Evolutionary conservation across 495 filamentous ascomycete genomes (phyloP).

Genomic region (Podospora conica): DNA sequence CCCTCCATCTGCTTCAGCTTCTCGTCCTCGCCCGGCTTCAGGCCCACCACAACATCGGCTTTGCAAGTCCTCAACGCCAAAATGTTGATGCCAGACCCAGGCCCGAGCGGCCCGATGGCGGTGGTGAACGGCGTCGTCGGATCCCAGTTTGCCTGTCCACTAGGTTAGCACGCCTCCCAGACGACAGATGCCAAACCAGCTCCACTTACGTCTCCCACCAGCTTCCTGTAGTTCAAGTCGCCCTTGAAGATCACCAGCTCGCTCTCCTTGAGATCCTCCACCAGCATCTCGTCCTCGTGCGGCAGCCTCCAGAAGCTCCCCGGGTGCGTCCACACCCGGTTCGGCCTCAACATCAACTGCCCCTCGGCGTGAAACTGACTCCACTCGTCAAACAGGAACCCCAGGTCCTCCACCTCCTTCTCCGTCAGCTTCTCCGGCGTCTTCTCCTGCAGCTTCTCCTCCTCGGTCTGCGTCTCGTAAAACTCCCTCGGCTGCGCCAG

Average conservation of each 20-base stretch:
- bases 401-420: slow-evolving; percentile 58
- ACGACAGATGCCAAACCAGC: background rate
- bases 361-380: slow-evolving; percentile 72
- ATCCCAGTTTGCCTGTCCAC: slow-evolving; percentile 69
- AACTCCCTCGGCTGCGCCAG: slow-evolving; percentile 69
- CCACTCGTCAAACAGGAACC: slow-evolving; percentile 78
- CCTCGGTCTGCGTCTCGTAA: slow-evolving; percentile 65
- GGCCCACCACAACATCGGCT: slow-evolving; percentile 88
- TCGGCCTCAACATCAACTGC: slow-evolving; percentile 69
- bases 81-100: slow-evolving; percentile 69
- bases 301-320: slow-evolving; percentile 86
- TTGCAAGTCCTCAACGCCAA: slow-evolving; percentile 91
- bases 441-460: slow-evolving; percentile 50
- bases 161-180: background rate
- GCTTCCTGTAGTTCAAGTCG: slow-evolving; percentile 90
- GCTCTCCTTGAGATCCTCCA: slow-evolving; percentile 71
- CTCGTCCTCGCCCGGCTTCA: slow-evolving; percentile 76
- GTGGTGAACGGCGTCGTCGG: slow-evolving; percentile 77
- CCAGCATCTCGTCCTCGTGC: slow-evolving; percentile 54
- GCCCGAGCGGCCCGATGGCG: slow-evolving; percentile 83
- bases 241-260: slow-evolving; percentile 97
- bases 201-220: slow-evolving; percentile 72
- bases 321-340: slow-evolving; percentile 82
- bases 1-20: slow-evolving; percentile 59
- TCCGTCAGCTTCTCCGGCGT: slow-evolving; percentile 55